Evolutionary conservation across 805 yeast genomes (phyloP).

Genomic region (Yarrowia sp.): DNA sequence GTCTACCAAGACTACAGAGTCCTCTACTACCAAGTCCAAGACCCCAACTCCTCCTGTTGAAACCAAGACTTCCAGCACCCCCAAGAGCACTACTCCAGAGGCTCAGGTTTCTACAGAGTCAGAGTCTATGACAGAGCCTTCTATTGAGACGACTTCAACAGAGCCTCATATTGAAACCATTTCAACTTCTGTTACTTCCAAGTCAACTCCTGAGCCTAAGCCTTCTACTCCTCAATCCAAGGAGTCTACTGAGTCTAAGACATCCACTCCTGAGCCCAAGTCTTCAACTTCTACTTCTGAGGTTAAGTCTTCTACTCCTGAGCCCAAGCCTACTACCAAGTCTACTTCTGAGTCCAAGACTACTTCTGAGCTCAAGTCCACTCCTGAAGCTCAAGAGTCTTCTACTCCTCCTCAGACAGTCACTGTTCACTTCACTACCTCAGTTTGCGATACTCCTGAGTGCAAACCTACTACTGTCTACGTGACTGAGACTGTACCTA

Average conservation of each 20-base stretch:
- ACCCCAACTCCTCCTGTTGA: too few relatives aligned
- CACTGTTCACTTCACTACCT: too few relatives aligned
- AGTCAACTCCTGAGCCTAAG: too few relatives aligned
- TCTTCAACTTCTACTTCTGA: neutral
- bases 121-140: neutral
- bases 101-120: neutral
- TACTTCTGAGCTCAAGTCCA: neutral
- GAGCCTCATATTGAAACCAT: too few relatives aligned
- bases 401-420: neutral
- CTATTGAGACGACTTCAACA: too few relatives aligned
- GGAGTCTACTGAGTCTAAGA: neutral
- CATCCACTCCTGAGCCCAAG: neutral
- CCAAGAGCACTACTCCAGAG: neutral
- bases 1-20: neutral
- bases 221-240: neutral
- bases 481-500: too few relatives aligned
- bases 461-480: too few relatives aligned
- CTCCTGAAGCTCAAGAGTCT: neutral
- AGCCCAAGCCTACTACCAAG: neutral
- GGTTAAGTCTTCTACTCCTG: neutral
- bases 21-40: neutral
- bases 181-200: too few relatives aligned
- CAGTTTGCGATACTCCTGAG: too few relatives aligned
- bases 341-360: neutral
- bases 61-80: too few relatives aligned